A percentile compares a stretch with the other conserved stretches of the same genome.
Conservation (phyloP, 2,329 filamentous ascomycete species). For the Leptosphaerulina australis region DNA sequence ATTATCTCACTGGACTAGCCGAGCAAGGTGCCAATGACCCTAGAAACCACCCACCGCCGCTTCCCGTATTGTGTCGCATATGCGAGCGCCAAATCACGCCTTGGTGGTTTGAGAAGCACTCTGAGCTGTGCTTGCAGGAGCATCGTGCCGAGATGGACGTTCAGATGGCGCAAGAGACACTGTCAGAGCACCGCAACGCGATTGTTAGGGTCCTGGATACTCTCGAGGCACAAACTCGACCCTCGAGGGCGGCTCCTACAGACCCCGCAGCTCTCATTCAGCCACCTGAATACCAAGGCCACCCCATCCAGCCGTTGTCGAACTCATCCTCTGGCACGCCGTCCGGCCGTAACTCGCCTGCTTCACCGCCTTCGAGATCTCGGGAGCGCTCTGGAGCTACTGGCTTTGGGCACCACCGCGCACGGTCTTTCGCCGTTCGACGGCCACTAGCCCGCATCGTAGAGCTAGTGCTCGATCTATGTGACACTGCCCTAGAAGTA, state of each 20-base stretch:
- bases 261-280: conserved; percentile 56
- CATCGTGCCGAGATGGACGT: conserved; percentile 98
- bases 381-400: conserved; percentile 71
- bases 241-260: conserved; percentile 59
- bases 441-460: conserved; percentile 91
- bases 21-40: conserved; percentile 80
- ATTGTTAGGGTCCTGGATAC: conserved; percentile 96
- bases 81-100: conserved; percentile 96
- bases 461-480: conserved; percentile 90
- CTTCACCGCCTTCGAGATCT: conserved; percentile 68
- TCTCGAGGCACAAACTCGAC: conserved; percentile 77
- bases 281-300: conserved; percentile 82
- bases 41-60: conserved; percentile 76
- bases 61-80: conserved; percentile 90
- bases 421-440: conserved; percentile 87
- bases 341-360: conserved; percentile 72
- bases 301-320: conserved; percentile 78
- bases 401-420: conserved; percentile 78
- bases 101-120: conserved; percentile 99
- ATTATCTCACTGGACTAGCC: conserved; percentile 87
- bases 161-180: conserved; percentile 89
- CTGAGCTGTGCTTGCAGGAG: conserved; percentile 92
- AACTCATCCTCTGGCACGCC: conserved; percentile 70
- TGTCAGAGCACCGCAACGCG: conserved; percentile 89
- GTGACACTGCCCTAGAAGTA: conserved; percentile 93